These are phyloP conservation scores for Auriscalpium microsporum DNA, from an alignment of 768 basidiomycete genomes.

Conservation along the genomic window DNA sequence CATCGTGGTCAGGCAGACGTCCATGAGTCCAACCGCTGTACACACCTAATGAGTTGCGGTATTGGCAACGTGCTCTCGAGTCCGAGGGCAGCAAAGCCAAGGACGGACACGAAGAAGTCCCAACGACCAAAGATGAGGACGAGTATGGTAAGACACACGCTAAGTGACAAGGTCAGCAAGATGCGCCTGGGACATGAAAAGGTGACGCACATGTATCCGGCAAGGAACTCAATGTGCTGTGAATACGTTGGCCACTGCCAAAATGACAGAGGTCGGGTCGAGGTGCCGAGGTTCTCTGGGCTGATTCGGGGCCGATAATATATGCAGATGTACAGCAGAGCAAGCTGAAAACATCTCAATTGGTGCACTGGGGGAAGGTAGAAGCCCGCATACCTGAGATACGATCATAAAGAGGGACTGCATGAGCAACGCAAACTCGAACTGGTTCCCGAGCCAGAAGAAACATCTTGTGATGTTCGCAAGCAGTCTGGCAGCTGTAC, in stretches of 20 bases:
- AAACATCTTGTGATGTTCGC: conserved; percentile 87
- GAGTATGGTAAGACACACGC: conserved; percentile 61
- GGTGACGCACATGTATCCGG: conserved; percentile 57
- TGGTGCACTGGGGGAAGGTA: conserved; percentile 6
- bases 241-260: conserved; percentile 81
- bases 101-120: conserved; percentile 45
- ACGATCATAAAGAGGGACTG: conserved; percentile 83
- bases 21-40: conserved; percentile 5
- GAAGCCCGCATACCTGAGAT: conserved; percentile 49
- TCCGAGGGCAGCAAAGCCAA: conserved; percentile 75
- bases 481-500: conserved; percentile 40
- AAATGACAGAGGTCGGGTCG: conserved; percentile 62
- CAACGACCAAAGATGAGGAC: conserved; percentile 68
- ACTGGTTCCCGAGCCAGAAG: conserved; percentile 80
- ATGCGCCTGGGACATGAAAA: not conserved
- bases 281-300: conserved; percentile 50
- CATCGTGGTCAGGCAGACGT: not conserved
- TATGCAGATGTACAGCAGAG: conserved; percentile 75
- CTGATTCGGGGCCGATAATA: conserved; percentile 53
- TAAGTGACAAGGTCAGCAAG: conserved; percentile 12
- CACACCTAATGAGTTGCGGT: conserved; percentile 72
- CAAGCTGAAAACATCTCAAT: conserved; percentile 41
- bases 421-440: conserved; percentile 68
- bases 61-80: conserved; percentile 83
- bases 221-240: conserved; percentile 78